phyloP scores from a whole-genome alignment of 257 asterid species.

The Craterostigma plantagineum region DNA sequence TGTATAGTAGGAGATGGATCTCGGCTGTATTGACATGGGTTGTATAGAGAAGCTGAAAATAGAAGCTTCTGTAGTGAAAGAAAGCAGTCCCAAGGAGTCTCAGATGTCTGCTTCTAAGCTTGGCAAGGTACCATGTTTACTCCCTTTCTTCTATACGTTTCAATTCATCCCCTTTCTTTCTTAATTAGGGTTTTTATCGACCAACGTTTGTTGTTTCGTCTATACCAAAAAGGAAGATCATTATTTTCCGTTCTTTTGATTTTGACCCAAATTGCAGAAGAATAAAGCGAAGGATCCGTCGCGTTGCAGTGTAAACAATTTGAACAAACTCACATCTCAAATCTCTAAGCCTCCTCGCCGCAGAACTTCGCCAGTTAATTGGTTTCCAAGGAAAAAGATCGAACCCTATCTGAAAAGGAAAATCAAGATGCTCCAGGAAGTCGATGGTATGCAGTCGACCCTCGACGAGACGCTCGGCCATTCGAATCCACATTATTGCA shows the following conservation, averaged over 20 bases:
- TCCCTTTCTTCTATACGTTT: neutral
- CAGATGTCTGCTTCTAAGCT: constrained; percentile 33
- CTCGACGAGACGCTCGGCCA: constrained; percentile 94
- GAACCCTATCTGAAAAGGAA: constrained; percentile 91
- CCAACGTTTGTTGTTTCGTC: too few relatives aligned
- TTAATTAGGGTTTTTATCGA: too few relatives aligned
- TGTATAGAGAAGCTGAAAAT: constrained; percentile 38
- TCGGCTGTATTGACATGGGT: constrained; percentile 78
- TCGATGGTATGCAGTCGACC: constrained; percentile 73
- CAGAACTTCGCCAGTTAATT: constrained; percentile 65
- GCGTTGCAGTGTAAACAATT: constrained; percentile 32
- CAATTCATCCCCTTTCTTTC: too few relatives aligned
- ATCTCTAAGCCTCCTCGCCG: constrained; percentile 76
- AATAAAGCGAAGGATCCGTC: constrained; percentile 40
- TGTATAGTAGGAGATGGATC: constrained; percentile 44
- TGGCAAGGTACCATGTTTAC: constrained; percentile 32
- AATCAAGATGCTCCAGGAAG: constrained; percentile 80
- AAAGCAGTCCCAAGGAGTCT: constrained; percentile 26
- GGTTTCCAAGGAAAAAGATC: constrained; percentile 86
- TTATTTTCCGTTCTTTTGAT: too few relatives aligned
- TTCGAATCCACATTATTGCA: constrained; percentile 78
- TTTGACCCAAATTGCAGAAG: constrained; percentile 16
- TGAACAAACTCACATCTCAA: constrained; percentile 66
- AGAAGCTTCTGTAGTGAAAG: constrained; percentile 18
- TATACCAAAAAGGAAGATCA: too few relatives aligned